A percentile compares a stretch with the other conserved stretches of the same genome.
Conservation (phyloP, 2,329 filamentous ascomycete genomes). For the Phaeosphaeriaceae sp. region DNA sequence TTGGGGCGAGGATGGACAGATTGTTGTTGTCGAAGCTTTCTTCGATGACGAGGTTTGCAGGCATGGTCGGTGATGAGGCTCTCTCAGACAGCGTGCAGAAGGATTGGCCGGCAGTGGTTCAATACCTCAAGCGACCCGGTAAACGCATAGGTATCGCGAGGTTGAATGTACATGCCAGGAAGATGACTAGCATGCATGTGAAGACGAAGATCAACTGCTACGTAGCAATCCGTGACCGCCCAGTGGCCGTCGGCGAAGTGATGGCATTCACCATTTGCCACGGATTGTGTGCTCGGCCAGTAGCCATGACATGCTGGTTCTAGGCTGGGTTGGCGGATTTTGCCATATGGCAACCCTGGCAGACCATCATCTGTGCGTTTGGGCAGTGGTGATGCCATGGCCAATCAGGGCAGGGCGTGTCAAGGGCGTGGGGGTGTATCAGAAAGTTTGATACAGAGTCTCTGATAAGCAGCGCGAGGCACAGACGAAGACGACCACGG, state of each 20-base stretch:
- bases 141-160: constrained; percentile 9
- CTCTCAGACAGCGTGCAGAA: constrained; percentile 14
- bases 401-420: constrained; percentile 22
- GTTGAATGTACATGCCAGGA: constrained; percentile 5
- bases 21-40: constrained; percentile 8
- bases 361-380: constrained; percentile 14
- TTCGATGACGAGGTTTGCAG: no score
- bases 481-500: constrained; percentile 6
- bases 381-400: constrained; percentile 11
- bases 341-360: constrained; percentile 9
- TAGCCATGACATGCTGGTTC: constrained; percentile 11
- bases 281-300: constrained; percentile 1
- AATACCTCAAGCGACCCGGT: background rate
- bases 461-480: constrained; percentile 27
- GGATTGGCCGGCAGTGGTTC: constrained; percentile 12
- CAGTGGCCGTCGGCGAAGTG: constrained; percentile 31
- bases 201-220: constrained; percentile 10
- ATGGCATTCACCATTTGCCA: constrained; percentile 15
- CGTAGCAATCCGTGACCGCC: constrained; percentile 27
- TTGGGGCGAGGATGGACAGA: constrained; percentile 20
- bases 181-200: constrained; percentile 10
- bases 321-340: constrained; percentile 8
- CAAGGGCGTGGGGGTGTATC: constrained; percentile 30
- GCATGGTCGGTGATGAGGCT: no score
- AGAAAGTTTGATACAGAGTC: no score